Conservation (phyloP, 1,284 basidiomycete genomes). For the Ustilago tritici region DNA sequence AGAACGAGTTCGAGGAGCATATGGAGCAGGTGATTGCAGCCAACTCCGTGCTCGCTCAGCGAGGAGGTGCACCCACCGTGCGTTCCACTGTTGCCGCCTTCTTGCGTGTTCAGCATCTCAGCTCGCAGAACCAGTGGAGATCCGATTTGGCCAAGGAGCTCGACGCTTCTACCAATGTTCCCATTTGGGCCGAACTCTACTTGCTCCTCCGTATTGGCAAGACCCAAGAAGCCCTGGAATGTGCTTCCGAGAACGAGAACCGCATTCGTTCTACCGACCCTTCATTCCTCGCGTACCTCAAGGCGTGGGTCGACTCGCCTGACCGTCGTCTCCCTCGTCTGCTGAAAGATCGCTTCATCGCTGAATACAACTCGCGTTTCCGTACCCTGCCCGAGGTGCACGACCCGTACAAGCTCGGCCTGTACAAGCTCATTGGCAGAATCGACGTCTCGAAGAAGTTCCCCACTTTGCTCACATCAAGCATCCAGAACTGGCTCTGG, state of each 20-base stretch:
- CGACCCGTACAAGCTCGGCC: slow-evolving; percentile 93
- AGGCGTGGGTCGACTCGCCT: slow-evolving; percentile 80
- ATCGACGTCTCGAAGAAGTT: slow-evolving; percentile 86
- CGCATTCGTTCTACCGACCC: slow-evolving; percentile 84
- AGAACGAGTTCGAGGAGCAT: slow-evolving; percentile 81
- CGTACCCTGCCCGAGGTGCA: slow-evolving; percentile 69
- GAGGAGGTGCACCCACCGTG: slow-evolving; percentile 91
- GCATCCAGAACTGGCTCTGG: slow-evolving; percentile 99
- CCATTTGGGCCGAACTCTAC: slow-evolving; percentile 92
- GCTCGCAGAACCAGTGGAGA: slow-evolving; percentile 60
- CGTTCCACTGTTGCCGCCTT: slow-evolving; percentile 79
- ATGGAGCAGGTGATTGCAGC: slow-evolving; percentile 87
- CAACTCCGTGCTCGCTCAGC: slow-evolving; percentile 83
- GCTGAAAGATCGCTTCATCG: slow-evolving; percentile 82
- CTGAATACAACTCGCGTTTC: slow-evolving; percentile 91
- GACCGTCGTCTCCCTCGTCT: slow-evolving; percentile 51
- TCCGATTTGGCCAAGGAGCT: slow-evolving; percentile 61
- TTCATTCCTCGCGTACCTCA: slow-evolving; percentile 85
- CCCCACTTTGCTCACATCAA: slow-evolving; percentile 85
- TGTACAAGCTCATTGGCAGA: slow-evolving; percentile 95
- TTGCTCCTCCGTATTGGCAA: slow-evolving; percentile 90
- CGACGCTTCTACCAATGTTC: slow-evolving; percentile 69
- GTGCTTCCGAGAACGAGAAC: slow-evolving; percentile 78
- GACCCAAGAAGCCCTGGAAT: slow-evolving; percentile 79
- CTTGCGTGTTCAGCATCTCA: slow-evolving; percentile 61